phyloP scores from a whole-genome alignment of 2,329 filamentous ascomycete species.

The Sphaerulina vaccinii region DNA sequence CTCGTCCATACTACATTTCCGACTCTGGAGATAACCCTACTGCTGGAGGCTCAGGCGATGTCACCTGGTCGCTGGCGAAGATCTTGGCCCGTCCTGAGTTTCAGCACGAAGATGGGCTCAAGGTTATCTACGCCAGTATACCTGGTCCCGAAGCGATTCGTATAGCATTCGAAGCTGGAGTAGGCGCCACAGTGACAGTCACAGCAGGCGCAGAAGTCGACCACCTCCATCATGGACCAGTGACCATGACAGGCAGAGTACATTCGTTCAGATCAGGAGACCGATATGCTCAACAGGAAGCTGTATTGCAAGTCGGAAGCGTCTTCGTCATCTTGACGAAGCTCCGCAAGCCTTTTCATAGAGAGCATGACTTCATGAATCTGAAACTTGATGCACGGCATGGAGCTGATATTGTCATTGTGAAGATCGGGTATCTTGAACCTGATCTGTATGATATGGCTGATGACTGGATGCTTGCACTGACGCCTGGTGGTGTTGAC shows the following conservation, averaged over 20 bases:
- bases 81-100: slow-evolving; percentile 18
- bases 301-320: slow-evolving; percentile 21
- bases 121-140: slow-evolving; percentile 25
- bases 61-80: slow-evolving; percentile 22
- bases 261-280: slow-evolving; percentile 22
- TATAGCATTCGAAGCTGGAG: slow-evolving; percentile 17
- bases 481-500: slow-evolving; percentile 27
- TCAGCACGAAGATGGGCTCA: neutral
- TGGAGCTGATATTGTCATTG: slow-evolving; percentile 22
- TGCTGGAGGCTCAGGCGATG: slow-evolving; percentile 25
- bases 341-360: slow-evolving; percentile 26
- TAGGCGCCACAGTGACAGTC: slow-evolving; percentile 19
- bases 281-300: slow-evolving; percentile 19
- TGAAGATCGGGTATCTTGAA: slow-evolving; percentile 28
- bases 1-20: slow-evolving; percentile 25
- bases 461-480: slow-evolving; percentile 25
- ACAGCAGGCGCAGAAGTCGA: slow-evolving; percentile 24
- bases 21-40: slow-evolving; percentile 29
- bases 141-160: slow-evolving; percentile 20
- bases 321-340: slow-evolving; percentile 26
- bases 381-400: slow-evolving; percentile 18
- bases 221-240: slow-evolving; percentile 19
- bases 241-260: slow-evolving; percentile 23
- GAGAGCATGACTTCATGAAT: slow-evolving; percentile 23
- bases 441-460: slow-evolving; percentile 27